A percentile compares a stretch with the other conserved stretches of the same genome.
These are phyloP conservation scores for Xylaria castorea DNA, from an alignment of 495 filamentous ascomycete species.

Conservation along the genomic window DNA sequence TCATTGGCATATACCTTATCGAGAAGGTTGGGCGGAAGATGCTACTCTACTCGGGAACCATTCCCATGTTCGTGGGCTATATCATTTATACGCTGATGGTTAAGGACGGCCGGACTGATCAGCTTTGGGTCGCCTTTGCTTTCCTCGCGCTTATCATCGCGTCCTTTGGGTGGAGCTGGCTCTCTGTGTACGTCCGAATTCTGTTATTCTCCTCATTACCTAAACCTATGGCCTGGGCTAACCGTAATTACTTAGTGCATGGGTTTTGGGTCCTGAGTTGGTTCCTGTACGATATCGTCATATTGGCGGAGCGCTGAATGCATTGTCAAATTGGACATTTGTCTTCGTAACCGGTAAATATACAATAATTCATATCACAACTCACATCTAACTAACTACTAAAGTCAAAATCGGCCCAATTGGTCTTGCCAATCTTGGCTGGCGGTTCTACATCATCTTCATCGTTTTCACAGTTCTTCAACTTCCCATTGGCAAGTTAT, in stretches of 20 bases:
- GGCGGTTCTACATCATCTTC: conserved; percentile 72
- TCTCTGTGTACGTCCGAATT: not conserved
- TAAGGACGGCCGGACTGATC: not conserved
- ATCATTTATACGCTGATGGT: conserved; percentile 2
- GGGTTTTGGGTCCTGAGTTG: conserved; percentile 3
- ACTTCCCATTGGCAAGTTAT: not conserved
- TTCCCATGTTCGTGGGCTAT: conserved; percentile 1
- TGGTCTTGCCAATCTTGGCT: conserved; percentile 63
- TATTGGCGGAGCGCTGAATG: not conserved
- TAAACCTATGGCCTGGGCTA: not conserved
- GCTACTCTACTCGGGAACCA: not conserved
- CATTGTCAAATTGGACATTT: conserved; percentile 5
- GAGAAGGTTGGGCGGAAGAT: conserved; percentile 1
- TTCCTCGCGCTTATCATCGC: conserved; percentile 2
- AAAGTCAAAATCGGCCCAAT: conserved; percentile 59
- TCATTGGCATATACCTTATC: not conserved
- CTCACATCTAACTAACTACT: not conserved
- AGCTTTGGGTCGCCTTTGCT: conserved; percentile 9
- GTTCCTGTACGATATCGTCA: not conserved
- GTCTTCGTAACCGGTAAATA: conserved; percentile 3
- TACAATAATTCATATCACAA: not conserved
- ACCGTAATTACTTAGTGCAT: not conserved
- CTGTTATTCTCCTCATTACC: not conserved
- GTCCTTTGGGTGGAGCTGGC: not conserved
- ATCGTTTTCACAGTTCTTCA: conserved; percentile 56